phyloP scores from a whole-genome alignment of 2,329 filamentous ascomycete genomes.

The Talaromyces sp. region DNA sequence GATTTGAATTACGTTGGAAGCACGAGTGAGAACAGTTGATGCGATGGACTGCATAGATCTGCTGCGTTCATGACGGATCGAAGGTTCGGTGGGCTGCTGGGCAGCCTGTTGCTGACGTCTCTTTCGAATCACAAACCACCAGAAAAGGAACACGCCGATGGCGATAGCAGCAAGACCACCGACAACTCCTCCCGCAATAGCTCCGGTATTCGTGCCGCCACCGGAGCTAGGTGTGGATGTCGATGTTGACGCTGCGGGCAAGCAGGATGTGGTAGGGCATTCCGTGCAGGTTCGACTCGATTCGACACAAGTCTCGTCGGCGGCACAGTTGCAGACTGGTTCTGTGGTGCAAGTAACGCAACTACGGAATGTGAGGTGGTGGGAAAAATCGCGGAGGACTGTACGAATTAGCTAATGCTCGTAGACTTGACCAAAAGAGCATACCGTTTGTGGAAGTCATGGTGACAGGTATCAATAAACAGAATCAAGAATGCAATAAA shows the following conservation, averaged over 20 bases:
- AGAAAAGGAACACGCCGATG: constrained; percentile 74
- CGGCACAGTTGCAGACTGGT: constrained; percentile 60
- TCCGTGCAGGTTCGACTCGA: constrained; percentile 56
- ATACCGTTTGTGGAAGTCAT: constrained; percentile 31
- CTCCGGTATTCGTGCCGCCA: constrained; percentile 67
- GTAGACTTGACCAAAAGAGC: constrained; percentile 10
- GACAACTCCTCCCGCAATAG: constrained; percentile 87
- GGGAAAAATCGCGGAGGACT: constrained; percentile 20
- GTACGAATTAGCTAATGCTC: not conserved
- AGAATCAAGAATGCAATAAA: not conserved
- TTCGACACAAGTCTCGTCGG: constrained; percentile 58
- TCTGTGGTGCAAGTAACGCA: constrained; percentile 56
- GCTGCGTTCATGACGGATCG: constrained; percentile 43
- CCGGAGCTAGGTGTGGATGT: constrained; percentile 20
- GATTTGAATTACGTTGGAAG: constrained; percentile 99
- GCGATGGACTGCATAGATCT: constrained; percentile 90
- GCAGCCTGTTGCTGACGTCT: constrained; percentile 56
- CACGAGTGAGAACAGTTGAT: constrained; percentile 89
- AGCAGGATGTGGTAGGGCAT: constrained; percentile 59
- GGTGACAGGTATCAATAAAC: constrained; percentile 19
- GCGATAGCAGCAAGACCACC: constrained; percentile 75
- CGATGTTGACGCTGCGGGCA: constrained; percentile 38
- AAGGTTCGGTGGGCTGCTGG: constrained; percentile 47
- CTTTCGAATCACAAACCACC: constrained; percentile 83
- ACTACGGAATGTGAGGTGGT: constrained; percentile 31